phyloP scores from a whole-genome alignment of 129 eudicot species.

The Daucus carota region DNA sequence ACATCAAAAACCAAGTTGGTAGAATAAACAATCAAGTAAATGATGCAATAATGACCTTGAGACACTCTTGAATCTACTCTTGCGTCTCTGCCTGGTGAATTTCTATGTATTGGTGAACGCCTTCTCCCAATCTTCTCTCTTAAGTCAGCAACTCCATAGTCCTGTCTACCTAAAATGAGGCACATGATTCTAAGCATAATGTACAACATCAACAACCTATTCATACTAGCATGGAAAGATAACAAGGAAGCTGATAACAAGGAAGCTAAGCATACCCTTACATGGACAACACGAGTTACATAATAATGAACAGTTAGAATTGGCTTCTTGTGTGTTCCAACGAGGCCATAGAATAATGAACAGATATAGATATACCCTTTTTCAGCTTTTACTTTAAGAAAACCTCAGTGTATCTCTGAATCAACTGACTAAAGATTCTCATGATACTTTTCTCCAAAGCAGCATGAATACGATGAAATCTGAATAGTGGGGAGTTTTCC shows the following conservation, averaged over 20 bases:
- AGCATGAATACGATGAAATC: conserved; percentile 20
- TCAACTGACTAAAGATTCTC: conserved; percentile 32
- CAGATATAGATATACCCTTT: conserved; percentile 33
- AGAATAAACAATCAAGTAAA: neutral
- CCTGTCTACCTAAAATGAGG: conserved; percentile 60
- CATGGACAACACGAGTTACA: conserved; percentile 51
- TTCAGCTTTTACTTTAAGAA: conserved; percentile 47
- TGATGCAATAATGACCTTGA: conserved; percentile 35
- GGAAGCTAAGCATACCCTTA: conserved; percentile 58
- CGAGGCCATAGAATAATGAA: conserved; percentile 37
- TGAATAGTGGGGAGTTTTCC: conserved; percentile 34
- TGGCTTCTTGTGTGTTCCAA: conserved; percentile 57
- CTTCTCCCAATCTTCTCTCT: conserved; percentile 67
- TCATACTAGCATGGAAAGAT: conserved; percentile 18
- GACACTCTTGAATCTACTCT: conserved; percentile 46
- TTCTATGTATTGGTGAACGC: conserved; percentile 53
- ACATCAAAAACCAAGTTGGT: neutral
- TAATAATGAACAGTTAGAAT: conserved; percentile 38
- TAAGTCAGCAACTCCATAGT: conserved; percentile 50
- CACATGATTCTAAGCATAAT: conserved; percentile 15
- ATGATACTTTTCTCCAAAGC: conserved; percentile 45
- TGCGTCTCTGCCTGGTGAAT: conserved; percentile 54
- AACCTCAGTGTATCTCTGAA: conserved; percentile 28
- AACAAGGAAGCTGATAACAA: conserved; percentile 23
- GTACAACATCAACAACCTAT: conserved; percentile 8